Evolutionary conservation across 495 filamentous ascomycete genomes (phyloP).

Genomic region (Filosporella fistucella): DNA sequence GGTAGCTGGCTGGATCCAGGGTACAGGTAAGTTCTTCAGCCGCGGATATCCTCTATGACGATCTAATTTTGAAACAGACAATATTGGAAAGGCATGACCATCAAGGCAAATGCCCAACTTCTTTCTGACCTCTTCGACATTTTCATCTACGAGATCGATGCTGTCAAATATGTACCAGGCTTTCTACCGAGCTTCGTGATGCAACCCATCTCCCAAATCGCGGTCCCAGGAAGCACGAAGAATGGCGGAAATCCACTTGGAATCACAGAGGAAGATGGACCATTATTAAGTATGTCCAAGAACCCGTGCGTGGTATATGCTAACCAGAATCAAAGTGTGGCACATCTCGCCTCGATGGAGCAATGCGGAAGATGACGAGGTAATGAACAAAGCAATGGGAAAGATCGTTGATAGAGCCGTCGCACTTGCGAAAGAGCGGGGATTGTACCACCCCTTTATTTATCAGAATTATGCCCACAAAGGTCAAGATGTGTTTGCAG

Average conservation of each 20-base stretch:
- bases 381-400: not conserved
- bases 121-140: slow-evolving; percentile 30
- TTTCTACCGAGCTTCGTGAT: slow-evolving; percentile 35
- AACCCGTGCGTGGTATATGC: too few relatives aligned
- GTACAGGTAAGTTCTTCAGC: not conserved
- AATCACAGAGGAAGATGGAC: slow-evolving; percentile 32
- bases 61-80: slow-evolving; percentile 27
- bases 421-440: slow-evolving; percentile 3
- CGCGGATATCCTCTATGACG: not conserved
- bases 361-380: slow-evolving; percentile 6
- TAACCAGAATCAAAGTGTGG: not conserved
- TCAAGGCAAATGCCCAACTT: slow-evolving; percentile 30
- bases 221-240: slow-evolving; percentile 35
- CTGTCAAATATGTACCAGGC: slow-evolving; percentile 30
- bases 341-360: slow-evolving; percentile 2
- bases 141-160: slow-evolving; percentile 30
- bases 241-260: slow-evolving; percentile 48
- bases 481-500: slow-evolving; percentile 33
- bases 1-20: too few relatives aligned
- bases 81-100: slow-evolving; percentile 38
- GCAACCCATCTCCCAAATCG: slow-evolving; percentile 37
- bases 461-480: slow-evolving; percentile 37
- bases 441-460: slow-evolving; percentile 9
- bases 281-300: slow-evolving; percentile 28
- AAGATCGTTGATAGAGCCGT: slow-evolving; percentile 7